Conservation (phyloP, 441 rosid genomes). For the Bocquillonia castaneifolia region DNA sequence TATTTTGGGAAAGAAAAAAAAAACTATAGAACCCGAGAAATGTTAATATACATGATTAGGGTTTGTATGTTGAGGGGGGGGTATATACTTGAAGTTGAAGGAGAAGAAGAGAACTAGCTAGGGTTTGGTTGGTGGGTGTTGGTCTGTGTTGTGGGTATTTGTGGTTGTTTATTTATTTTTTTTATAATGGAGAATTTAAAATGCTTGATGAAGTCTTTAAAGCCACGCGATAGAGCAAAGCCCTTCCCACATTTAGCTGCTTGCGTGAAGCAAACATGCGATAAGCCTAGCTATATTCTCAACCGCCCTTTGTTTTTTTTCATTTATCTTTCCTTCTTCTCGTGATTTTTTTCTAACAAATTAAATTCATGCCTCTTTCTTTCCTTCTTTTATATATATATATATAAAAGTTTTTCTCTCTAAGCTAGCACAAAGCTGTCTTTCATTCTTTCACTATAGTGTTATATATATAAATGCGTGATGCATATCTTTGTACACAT, state of each 20-base stretch:
- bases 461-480: constrained; percentile 2
- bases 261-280: constrained; percentile 99
- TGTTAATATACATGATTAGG: constrained; percentile 24
- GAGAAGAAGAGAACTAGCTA: constrained; percentile 18
- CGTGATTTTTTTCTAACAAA: constrained; percentile 37
- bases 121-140: constrained; percentile 34
- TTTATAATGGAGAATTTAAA: constrained; percentile 34
- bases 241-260: constrained; percentile 49
- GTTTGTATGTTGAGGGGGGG: constrained; percentile 15
- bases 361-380: background rate
- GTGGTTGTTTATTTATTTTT: constrained; percentile 6
- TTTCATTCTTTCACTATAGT: constrained; percentile 1
- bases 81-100: constrained; percentile 15
- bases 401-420: background rate
- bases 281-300: constrained; percentile 44
- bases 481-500: background rate
- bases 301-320: constrained; percentile 32
- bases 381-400: background rate
- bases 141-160: constrained; percentile 11
- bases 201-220: constrained; percentile 65
- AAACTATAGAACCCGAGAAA: background rate
- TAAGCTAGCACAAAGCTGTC: background rate
- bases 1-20: constrained; percentile 1
- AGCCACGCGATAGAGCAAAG: constrained; percentile 87
- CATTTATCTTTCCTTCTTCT: constrained; percentile 33